Evolutionary conservation across 2,329 filamentous ascomycete genomes (phyloP).

Genomic region (Neurospora crassa): DNA sequence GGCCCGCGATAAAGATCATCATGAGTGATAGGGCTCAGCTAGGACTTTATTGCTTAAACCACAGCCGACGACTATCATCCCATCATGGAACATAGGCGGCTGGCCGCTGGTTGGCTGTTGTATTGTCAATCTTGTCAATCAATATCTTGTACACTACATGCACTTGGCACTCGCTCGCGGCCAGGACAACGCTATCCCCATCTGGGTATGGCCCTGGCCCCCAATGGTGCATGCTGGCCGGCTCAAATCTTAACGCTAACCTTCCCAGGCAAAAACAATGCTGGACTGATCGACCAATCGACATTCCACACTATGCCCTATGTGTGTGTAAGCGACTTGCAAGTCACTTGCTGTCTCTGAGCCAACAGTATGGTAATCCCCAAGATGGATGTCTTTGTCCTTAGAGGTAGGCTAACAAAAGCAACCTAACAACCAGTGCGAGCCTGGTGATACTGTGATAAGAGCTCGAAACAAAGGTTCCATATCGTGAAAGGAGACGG

Average conservation of each 20-base stretch:
- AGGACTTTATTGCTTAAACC: neutral
- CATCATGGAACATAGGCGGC: neutral
- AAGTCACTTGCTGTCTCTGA: neutral
- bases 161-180: neutral
- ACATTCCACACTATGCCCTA: neutral
- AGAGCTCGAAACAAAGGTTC: neutral
- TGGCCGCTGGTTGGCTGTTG: neutral
- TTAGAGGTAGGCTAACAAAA: neutral
- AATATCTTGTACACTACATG: neutral
- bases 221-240: slow-evolving; percentile 23
- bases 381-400: neutral
- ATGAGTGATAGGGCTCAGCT: neutral
- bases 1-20: neutral
- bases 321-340: neutral
- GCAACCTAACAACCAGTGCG: neutral
- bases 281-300: neutral
- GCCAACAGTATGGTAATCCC: neutral
- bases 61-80: neutral
- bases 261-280: neutral
- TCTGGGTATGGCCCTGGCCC: slow-evolving; percentile 21
- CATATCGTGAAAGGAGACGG: neutral
- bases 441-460: neutral
- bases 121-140: neutral
- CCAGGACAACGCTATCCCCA: neutral
- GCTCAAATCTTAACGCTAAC: neutral